phyloP scores from a whole-genome alignment of 140 eudicot genomes.

The Erigeron philadelphicus region DNA sequence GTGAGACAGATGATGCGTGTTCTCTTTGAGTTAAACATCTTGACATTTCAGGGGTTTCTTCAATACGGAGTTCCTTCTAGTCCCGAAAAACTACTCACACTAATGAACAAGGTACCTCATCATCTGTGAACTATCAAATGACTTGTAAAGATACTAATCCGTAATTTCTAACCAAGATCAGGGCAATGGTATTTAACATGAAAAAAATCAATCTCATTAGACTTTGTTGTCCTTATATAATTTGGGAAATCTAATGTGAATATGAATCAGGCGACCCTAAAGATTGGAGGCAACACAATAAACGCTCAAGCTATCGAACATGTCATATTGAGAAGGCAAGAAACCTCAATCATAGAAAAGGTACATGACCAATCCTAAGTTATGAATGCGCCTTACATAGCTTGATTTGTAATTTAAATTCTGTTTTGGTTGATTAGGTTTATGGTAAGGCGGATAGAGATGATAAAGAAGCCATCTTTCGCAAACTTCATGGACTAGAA shows the following conservation, averaged over 20 bases:
- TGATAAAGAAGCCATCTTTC: slow-evolving; percentile 43
- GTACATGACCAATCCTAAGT: slow-evolving; percentile 27
- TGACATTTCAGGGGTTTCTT: slow-evolving; percentile 66
- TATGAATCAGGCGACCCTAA: slow-evolving; percentile 62
- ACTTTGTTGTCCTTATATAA: too few relatives aligned
- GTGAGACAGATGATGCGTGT: not conserved
- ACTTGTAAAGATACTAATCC: not conserved
- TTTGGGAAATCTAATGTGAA: not conserved
- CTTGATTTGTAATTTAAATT: slow-evolving; percentile 6
- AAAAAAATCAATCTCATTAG: slow-evolving; percentile 11
- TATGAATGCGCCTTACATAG: not conserved
- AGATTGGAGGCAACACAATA: slow-evolving; percentile 73
- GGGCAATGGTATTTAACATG: not conserved
- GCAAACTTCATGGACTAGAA: slow-evolving; percentile 63
- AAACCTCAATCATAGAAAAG: slow-evolving; percentile 49
- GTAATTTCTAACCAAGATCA: not conserved
- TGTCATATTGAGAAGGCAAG: slow-evolving; percentile 66
- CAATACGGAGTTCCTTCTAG: slow-evolving; percentile 77
- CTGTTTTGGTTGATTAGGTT: slow-evolving; percentile 23
- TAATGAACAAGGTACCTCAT: slow-evolving; percentile 70
- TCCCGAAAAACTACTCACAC: slow-evolving; percentile 54
- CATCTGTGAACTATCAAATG: not conserved
- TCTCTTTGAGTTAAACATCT: not conserved
- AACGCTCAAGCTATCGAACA: slow-evolving; percentile 80
- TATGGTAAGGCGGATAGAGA: slow-evolving; percentile 43